A percentile compares a stretch with the other conserved stretches of the same genome.
Conservation (phyloP, 441 rosid species). For the Populus hybrid region DNA sequence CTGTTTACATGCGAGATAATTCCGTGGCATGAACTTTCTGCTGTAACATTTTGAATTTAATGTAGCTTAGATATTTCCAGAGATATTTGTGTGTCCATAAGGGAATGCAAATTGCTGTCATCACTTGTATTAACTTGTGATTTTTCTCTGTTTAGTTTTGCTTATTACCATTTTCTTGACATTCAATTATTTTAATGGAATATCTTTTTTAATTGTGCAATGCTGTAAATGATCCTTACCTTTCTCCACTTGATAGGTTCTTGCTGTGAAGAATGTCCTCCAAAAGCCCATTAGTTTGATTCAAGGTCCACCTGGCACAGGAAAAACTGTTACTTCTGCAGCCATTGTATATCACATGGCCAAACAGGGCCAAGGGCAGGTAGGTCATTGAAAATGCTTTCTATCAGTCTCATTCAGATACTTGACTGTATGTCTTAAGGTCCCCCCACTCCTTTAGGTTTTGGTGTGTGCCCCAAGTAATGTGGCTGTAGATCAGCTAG, state of each 20-base stretch:
- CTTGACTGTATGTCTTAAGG: slow-evolving; percentile 5
- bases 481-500: slow-evolving; percentile 99
- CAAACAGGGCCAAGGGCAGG: slow-evolving; percentile 99
- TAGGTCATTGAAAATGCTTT: slow-evolving; percentile 21
- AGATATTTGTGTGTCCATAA: neutral
- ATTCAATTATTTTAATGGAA: neutral
- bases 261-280: slow-evolving; percentile 97
- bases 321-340: slow-evolving; percentile 99
- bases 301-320: slow-evolving; percentile 99
- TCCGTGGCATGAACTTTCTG: neutral
- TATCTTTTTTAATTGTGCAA: neutral
- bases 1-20: neutral
- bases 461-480: slow-evolving; percentile 99
- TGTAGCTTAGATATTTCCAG: slow-evolving; percentile 4
- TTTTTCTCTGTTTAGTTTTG: neutral
- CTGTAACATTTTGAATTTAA: neutral
- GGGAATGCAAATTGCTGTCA: neutral
- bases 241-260: slow-evolving; percentile 47
- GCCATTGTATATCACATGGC: slow-evolving; percentile 99
- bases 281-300: slow-evolving; percentile 98
- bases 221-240: neutral
- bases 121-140: neutral
- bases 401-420: slow-evolving; percentile 15
- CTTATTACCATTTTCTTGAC: neutral
- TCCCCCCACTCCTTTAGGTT: slow-evolving; percentile 48